Conservation (phyloP, 306 rosid genomes). For the Fagus crenata region DNA sequence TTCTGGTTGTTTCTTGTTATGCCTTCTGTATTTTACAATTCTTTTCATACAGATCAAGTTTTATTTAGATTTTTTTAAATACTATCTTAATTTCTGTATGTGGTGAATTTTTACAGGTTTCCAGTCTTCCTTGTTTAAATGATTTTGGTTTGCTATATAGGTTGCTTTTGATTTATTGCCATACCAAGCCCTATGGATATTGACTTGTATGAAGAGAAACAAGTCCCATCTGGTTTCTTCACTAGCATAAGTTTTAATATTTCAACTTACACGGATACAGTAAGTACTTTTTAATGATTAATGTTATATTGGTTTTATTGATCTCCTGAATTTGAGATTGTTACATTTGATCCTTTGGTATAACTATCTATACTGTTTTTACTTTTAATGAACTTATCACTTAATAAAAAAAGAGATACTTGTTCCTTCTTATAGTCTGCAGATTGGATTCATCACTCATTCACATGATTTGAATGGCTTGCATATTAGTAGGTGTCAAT, state of each 20-base stretch:
- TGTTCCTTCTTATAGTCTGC: not conserved
- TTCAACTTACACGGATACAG: conserved; percentile 67
- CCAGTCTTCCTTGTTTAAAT: conserved; percentile 22
- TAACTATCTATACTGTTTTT: not conserved
- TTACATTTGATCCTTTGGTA: not conserved
- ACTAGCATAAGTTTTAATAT: conserved; percentile 48
- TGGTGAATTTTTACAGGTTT: conserved; percentile 14
- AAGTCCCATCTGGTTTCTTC: conserved; percentile 43
- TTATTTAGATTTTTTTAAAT: not conserved
- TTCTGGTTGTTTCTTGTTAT: not conserved
- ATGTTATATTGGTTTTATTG: conserved; percentile 17
- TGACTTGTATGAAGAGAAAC: conserved; percentile 15
- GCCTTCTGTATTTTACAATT: not conserved
- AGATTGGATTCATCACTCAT: not conserved
- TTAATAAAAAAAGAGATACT: too few species aligned
- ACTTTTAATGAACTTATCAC: conserved; percentile 11
- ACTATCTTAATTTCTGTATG: not conserved
- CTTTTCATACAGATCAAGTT: not conserved
- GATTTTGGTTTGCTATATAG: conserved; percentile 37
- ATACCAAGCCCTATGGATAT: conserved; percentile 14
- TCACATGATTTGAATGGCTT: not conserved
- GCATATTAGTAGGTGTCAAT: not conserved
- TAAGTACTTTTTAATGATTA: conserved; percentile 46
- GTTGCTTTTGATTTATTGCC: conserved; percentile 29
- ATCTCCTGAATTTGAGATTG: too few species aligned